Evolutionary conservation across 2,329 filamentous ascomycete genomes (phyloP), one percentile per base, ranked within the genome.

Genomic region (Hymenoscyphus albidus): DNA sequence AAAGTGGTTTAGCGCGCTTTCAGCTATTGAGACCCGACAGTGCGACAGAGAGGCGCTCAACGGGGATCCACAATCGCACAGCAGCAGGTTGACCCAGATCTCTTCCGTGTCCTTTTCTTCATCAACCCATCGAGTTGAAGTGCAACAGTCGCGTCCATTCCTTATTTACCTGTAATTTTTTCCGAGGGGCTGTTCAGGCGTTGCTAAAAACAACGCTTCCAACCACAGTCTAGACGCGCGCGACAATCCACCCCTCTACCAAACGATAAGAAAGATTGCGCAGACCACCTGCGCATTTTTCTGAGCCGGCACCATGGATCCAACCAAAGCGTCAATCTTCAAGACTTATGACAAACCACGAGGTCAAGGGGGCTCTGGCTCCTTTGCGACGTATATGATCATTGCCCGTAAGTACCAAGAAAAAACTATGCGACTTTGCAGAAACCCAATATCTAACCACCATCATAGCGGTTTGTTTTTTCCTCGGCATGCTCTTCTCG

Each of bases 401-500:
- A 89, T 98, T 71, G 93, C 92, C 70, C 93, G 94, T 97, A 85
- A 76, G 92, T 42, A 2, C 68, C 27, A 27, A 27, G 27, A 27
- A 54, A 44, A 55, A 51, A 32, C 62, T 57, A 62, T 61, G 62
- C 51, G 62, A 56, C 65, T 67, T 61, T 62, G 35, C 59, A 61
- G 35, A 51, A 44, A 65, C 66, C 9, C 9, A 7, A 54, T 54
- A 27, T 54, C 65, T 69, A 56, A 70, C 62, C 58, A 59, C 32
- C 51, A 62, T 38, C 44, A 66, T 72, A 93, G 90, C 90, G 69
- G 93, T 91, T 70, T 97, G 92, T 78, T 99, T 99, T 86, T 97
- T 98, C 85, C 90, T 99, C 69, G 95, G 95, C 73, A 93, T 98
- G 78, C 89, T 99, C 78, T 99, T 98, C 85, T 93, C 93, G 73